Evolutionary conservation across 23 red algal species (phyloP).

Genomic region (Gracilaria domingensis): DNA sequence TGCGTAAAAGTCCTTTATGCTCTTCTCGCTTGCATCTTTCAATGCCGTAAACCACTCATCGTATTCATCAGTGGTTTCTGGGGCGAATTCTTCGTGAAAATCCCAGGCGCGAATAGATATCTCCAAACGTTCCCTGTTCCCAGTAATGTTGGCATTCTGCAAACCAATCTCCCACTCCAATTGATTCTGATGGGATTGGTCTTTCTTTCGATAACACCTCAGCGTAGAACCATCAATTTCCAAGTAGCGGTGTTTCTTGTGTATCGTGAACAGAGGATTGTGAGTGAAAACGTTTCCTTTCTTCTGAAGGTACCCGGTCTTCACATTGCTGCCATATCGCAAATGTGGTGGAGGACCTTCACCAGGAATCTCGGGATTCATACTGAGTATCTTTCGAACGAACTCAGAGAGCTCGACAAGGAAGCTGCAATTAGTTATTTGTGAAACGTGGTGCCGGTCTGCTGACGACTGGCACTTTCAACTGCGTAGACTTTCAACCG

Average conservation of each 20-base stretch:
- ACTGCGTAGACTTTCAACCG: background rate
- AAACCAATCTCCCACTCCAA: constrained; percentile 71
- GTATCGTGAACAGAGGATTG: constrained; percentile 62
- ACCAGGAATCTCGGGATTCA: constrained; percentile 20
- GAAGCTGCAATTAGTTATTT: background rate
- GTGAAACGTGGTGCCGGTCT: background rate
- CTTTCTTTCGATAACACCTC: constrained; percentile 58
- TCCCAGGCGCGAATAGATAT: constrained; percentile 56
- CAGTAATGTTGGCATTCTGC: constrained; percentile 63
- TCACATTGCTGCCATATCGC: constrained; percentile 60
- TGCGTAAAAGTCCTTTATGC: constrained; percentile 87
- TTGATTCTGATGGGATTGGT: constrained; percentile 15
- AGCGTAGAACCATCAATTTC: constrained; percentile 64
- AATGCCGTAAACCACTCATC: constrained; percentile 67
- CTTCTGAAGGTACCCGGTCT: constrained; percentile 61
- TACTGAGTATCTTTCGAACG: constrained; percentile 15
- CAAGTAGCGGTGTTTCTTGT: constrained; percentile 68
- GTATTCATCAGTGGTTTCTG: constrained; percentile 53
- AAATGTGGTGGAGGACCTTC: constrained; percentile 42
- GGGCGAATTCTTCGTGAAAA: constrained; percentile 64
- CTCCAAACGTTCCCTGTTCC: constrained; percentile 28
- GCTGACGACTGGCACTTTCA: background rate
- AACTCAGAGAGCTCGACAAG: constrained; percentile 17
- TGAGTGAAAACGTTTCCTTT: constrained; percentile 72
- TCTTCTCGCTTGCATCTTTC: constrained; percentile 68